phyloP scores from a whole-genome alignment of 805 yeast genomes.

The Lipomyces yamadae region DNA sequence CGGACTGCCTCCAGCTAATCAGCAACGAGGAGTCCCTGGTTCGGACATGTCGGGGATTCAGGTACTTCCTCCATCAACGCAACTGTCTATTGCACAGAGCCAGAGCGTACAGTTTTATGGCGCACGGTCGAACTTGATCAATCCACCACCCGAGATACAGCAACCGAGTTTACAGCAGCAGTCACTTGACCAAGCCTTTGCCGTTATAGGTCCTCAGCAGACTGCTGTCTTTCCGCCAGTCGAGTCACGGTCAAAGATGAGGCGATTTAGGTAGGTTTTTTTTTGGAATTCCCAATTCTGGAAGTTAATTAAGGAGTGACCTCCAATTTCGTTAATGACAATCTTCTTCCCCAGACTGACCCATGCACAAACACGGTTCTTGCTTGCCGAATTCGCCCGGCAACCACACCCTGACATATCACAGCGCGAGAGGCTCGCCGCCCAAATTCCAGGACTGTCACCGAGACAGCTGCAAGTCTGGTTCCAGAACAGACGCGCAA shows the following conservation, averaged over 20 bases:
- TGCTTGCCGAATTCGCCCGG: constrained; percentile 30
- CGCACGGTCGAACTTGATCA: not conserved
- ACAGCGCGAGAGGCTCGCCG: constrained; percentile 33
- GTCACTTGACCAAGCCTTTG: not conserved
- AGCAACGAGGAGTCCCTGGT: not conserved
- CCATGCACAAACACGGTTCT: constrained; percentile 34
- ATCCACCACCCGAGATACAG: not conserved
- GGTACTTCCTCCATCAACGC: not conserved
- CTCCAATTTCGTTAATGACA: not conserved
- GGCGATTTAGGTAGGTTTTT: constrained; percentile 12
- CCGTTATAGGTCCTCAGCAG: not conserved
- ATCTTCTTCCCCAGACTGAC: constrained; percentile 17
- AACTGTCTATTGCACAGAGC: not conserved
- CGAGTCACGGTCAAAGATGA: constrained; percentile 13
- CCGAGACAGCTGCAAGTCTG: constrained; percentile 37
- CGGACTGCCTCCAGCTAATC: not conserved
- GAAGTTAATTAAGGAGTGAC: no score
- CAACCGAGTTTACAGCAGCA: constrained; percentile 2
- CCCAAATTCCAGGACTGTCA: constrained; percentile 32
- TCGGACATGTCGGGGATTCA: not conserved
- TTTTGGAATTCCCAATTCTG: no score
- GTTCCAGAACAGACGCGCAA: constrained; percentile 37
- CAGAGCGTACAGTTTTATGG: not conserved
- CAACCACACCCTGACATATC: constrained; percentile 33
- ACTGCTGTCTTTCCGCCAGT: constrained; percentile 5